Percentiles rank a stretch among this genome's conserved stretches.
These are phyloP conservation scores for Anthracocystis walkeri DNA, from an alignment of 1,284 basidiomycete species.

Conservation along the genomic window DNA sequence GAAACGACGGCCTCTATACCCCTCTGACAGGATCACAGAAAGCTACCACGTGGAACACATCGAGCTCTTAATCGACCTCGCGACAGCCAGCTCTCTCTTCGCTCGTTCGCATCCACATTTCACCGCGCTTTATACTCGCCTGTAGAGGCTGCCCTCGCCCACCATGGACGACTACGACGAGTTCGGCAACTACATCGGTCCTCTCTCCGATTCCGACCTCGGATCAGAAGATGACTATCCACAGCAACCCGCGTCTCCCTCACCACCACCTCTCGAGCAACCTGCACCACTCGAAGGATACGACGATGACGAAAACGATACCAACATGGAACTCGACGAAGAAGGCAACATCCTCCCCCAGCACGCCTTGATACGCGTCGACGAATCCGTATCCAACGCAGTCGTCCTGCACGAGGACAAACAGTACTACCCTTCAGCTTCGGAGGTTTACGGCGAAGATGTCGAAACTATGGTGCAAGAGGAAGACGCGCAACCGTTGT, in stretches of 20 bases:
- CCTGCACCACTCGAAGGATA: conserved; percentile 77
- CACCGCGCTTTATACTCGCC: too few relatives aligned
- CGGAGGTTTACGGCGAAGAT: conserved; percentile 90
- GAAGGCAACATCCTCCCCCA: conserved; percentile 65
- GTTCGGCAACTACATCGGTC: conserved; percentile 69
- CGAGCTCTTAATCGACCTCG: too few relatives aligned
- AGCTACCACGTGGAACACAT: too few relatives aligned
- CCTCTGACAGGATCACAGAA: background rate
- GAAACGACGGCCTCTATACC: conserved; percentile 26
- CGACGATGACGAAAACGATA: conserved; percentile 72
- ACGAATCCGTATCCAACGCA: conserved; percentile 77
- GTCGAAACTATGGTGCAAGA: conserved; percentile 98
- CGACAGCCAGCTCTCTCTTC: background rate
- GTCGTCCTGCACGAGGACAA: conserved; percentile 97
- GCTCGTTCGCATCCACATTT: background rate
- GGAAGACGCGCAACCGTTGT: conserved; percentile 94
- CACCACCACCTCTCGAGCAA: conserved; percentile 26
- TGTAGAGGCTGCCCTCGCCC: background rate
- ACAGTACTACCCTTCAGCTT: conserved; percentile 94
- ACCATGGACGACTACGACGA: conserved; percentile 69
- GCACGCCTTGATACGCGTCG: conserved; percentile 62
- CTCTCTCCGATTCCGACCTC: conserved; percentile 64
- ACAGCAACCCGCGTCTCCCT: conserved; percentile 5
- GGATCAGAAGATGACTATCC: conserved; percentile 48
- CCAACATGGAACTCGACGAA: conserved; percentile 71